Evolutionary conservation across 352 stramenopile genomes (phyloP).

Genomic region (Albugo candida): DNA sequence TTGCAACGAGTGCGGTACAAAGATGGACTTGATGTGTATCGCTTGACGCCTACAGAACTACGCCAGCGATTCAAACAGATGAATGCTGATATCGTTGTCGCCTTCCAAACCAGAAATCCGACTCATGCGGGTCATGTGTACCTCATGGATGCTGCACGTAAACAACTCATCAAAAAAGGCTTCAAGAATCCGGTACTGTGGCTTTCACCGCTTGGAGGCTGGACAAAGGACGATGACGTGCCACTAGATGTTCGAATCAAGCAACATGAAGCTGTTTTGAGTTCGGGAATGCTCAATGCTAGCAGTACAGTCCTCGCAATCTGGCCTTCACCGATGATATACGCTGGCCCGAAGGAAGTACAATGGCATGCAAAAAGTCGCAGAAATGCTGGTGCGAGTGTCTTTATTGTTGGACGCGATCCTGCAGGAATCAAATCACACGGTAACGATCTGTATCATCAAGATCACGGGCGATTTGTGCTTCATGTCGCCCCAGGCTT

Average conservation of each 20-base stretch:
- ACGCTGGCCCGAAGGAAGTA: slow-evolving; percentile 94
- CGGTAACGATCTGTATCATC: slow-evolving; percentile 88
- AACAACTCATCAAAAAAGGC: slow-evolving; percentile 83
- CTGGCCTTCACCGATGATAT: slow-evolving; percentile 97
- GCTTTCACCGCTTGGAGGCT: slow-evolving; percentile 92
- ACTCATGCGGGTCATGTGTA: slow-evolving; percentile 96
- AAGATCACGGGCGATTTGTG: slow-evolving; percentile 93
- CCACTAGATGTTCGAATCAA: slow-evolving; percentile 94
- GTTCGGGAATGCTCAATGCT: slow-evolving; percentile 89
- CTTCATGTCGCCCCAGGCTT: slow-evolving; percentile 92
- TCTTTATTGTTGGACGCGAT: slow-evolving; percentile 95
- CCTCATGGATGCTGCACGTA: slow-evolving; percentile 91
- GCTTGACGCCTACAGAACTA: slow-evolving; percentile 86
- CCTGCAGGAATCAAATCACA: slow-evolving; percentile 96
- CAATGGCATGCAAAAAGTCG: slow-evolving; percentile 96
- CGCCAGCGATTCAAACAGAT: slow-evolving; percentile 88
- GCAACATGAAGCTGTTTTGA: slow-evolving; percentile 88
- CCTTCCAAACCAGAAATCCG: slow-evolving; percentile 96
- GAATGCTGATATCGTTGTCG: slow-evolving; percentile 92
- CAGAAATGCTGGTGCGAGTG: slow-evolving; percentile 89
- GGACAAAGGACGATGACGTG: slow-evolving; percentile 97
- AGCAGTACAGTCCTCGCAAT: slow-evolving; percentile 96
- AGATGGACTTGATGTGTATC: slow-evolving; percentile 93
- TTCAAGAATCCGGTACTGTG: slow-evolving; percentile 95
- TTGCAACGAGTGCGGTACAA: slow-evolving; percentile 92